Conservation (phyloP, 2,329 filamentous ascomycete genomes). For the Diaporthe vaccinii region DNA sequence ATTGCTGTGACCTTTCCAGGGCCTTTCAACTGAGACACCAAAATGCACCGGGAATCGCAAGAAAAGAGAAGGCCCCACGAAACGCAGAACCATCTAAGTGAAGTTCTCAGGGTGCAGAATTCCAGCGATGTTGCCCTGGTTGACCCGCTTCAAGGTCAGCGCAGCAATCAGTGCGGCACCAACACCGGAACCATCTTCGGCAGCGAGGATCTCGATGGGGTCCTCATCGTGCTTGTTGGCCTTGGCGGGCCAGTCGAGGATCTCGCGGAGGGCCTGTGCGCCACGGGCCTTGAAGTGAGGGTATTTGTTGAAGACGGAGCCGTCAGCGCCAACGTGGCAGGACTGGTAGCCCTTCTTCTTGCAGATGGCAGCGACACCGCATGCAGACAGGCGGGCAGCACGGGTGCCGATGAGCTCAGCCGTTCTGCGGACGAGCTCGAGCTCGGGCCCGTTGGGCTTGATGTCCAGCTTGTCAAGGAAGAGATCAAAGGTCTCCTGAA, state of each 20-base stretch:
- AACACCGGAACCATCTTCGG: constrained; percentile 97
- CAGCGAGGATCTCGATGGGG: constrained; percentile 87
- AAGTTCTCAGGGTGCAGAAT: constrained; percentile 77
- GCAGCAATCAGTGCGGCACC: constrained; percentile 94
- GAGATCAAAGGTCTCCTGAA: constrained; percentile 87
- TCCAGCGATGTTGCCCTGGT: constrained; percentile 73
- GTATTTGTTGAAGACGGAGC: constrained; percentile 99
- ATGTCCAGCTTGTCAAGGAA: constrained; percentile 84
- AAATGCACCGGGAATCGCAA: background rate
- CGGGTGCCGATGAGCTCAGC: constrained; percentile 96
- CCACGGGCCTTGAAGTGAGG: constrained; percentile 96
- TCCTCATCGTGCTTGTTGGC: constrained; percentile 80
- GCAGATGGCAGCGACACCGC: constrained; percentile 95
- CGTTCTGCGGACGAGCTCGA: constrained; percentile 89
- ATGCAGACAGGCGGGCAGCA: constrained; percentile 91
- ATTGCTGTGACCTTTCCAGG: background rate
- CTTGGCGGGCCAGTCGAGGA: constrained; percentile 91
- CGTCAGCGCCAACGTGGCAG: constrained; percentile 96
- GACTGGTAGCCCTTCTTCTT: constrained; percentile 92
- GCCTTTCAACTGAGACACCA: constrained; percentile 10
- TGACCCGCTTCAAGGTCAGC: constrained; percentile 74
- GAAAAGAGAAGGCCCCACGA: background rate
- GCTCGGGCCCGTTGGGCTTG: constrained; percentile 79
- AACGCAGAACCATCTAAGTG: constrained; percentile 49
- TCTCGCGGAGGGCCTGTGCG: constrained; percentile 90